Percentiles rank a stretch among this genome's conserved stretches.
Conservation (phyloP, 192 early-diverging fungal genomes). For the Entomortierella chlamydospora region DNA sequence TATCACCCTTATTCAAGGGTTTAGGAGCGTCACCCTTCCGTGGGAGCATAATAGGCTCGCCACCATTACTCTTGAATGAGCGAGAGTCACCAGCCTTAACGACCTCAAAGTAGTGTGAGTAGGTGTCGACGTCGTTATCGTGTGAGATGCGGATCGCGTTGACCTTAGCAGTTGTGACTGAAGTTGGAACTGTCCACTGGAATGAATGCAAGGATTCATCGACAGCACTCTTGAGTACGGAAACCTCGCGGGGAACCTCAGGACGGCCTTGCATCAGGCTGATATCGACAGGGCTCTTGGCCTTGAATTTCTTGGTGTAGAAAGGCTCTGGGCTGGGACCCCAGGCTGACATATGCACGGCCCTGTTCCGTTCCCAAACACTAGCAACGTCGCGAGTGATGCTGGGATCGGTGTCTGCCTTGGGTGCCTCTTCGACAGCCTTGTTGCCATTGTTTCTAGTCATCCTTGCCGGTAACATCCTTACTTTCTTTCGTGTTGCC, state of each 20-base stretch:
- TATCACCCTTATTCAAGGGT: constrained; percentile 13
- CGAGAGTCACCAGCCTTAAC: constrained; percentile 30
- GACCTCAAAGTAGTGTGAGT: constrained; percentile 53
- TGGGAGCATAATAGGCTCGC: constrained; percentile 42
- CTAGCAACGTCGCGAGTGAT: constrained; percentile 17
- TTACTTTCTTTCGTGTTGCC: constrained; percentile 1
- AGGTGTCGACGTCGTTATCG: constrained; percentile 23
- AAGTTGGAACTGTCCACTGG: constrained; percentile 32
- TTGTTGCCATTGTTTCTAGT: constrained; percentile 5
- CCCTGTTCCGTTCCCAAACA: constrained; percentile 47
- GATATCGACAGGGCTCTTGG: constrained; percentile 31
- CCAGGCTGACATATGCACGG: constrained; percentile 36
- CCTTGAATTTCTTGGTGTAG: constrained; percentile 22
- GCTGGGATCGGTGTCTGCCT: neutral
- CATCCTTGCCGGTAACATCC: neutral
- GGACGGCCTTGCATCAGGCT: constrained; percentile 39
- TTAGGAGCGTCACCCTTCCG: constrained; percentile 22
- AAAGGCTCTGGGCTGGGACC: constrained; percentile 36
- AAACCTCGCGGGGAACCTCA: constrained; percentile 2
- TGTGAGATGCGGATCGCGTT: constrained; percentile 39
- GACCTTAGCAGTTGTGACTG: constrained; percentile 20
- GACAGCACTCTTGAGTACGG: neutral
- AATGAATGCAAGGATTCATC: constrained; percentile 27
- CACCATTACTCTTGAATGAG: constrained; percentile 37
- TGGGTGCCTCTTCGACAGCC: neutral